Conservation (phyloP, 2,329 filamentous ascomycete species). For the Seiridium cupressi region DNA sequence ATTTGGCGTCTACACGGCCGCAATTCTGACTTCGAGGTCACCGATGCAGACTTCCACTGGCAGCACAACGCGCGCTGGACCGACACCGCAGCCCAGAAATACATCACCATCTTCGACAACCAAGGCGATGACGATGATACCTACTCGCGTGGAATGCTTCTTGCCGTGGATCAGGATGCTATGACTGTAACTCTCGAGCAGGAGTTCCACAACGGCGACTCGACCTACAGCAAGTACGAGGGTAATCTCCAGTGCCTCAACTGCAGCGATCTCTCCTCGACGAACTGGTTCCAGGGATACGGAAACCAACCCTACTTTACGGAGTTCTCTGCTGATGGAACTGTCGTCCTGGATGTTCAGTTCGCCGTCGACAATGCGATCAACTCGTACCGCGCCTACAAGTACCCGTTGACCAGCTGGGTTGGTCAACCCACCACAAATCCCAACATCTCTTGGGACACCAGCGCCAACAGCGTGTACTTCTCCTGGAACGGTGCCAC, state of each 20-base stretch:
- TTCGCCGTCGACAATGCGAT: slow-evolving; percentile 31
- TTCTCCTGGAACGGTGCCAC: slow-evolving; percentile 47
- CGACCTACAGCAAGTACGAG: slow-evolving; percentile 34
- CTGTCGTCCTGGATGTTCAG: slow-evolving; percentile 47
- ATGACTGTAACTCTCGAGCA: slow-evolving; percentile 42
- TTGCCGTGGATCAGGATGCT: slow-evolving; percentile 40
- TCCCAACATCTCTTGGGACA: slow-evolving; percentile 11
- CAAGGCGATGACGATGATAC: slow-evolving; percentile 17
- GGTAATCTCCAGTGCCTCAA: slow-evolving; percentile 47
- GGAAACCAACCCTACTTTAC: slow-evolving; percentile 47
- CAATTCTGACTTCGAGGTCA: slow-evolving; percentile 28
- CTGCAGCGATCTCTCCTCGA: slow-evolving; percentile 37
- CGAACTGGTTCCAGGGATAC: slow-evolving; percentile 56
- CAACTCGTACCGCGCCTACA: slow-evolving; percentile 52
- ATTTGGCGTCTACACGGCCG: slow-evolving; percentile 36
- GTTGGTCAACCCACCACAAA: slow-evolving; percentile 28
- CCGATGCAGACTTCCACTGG: slow-evolving; percentile 33
- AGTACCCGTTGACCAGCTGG: slow-evolving; percentile 41
- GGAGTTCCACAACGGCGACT: slow-evolving; percentile 33
- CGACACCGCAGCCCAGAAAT: slow-evolving; percentile 16
- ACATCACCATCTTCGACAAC: slow-evolving; percentile 37
- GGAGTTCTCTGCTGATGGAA: slow-evolving; percentile 44
- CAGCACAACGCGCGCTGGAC: slow-evolving; percentile 36
- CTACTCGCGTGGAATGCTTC: slow-evolving; percentile 41
- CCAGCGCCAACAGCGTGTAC: slow-evolving; percentile 21